Percentiles rank a stretch among this genome's conserved stretches.
Evolutionary conservation across 257 asterid species (phyloP).

Genomic region (Cinchona pubescens): DNA sequence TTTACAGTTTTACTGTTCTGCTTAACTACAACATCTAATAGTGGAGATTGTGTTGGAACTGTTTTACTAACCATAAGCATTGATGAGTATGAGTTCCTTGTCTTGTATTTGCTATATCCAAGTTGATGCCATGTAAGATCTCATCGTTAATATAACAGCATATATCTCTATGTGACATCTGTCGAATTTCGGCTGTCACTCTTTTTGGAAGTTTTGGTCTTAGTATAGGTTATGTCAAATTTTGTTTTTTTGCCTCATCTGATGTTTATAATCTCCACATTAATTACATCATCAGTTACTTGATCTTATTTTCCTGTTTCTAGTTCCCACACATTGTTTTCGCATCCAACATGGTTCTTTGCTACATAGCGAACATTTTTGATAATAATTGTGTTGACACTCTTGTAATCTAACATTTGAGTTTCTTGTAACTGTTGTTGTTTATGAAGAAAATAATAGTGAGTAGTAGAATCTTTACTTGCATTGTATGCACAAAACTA

Average conservation of each 20-base stretch:
- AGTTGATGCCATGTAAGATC: neutral
- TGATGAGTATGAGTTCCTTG: neutral
- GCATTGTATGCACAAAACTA: neutral
- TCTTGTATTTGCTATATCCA: neutral
- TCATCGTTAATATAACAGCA: neutral
- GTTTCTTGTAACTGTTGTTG: neutral
- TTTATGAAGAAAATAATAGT: neutral
- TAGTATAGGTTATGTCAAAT: neutral
- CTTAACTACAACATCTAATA: neutral
- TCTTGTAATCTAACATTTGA: neutral
- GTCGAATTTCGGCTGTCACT: neutral
- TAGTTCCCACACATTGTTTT: neutral
- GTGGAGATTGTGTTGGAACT: neutral
- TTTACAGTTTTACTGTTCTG: neutral
- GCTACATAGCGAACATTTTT: neutral
- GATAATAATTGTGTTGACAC: neutral
- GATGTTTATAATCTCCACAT: neutral
- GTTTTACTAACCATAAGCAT: neutral
- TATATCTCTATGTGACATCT: neutral
- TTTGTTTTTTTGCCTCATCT: neutral
- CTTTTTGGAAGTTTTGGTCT: neutral
- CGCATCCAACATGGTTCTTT: neutral
- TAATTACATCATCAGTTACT: neutral
- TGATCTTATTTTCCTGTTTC: neutral
- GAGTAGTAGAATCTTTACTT: neutral